A percentile compares a stretch with the other conserved stretches of the same genome.
Evolutionary conservation across 140 eudicot genomes (phyloP).

Genomic region (Ambrosia hybrid): DNA sequence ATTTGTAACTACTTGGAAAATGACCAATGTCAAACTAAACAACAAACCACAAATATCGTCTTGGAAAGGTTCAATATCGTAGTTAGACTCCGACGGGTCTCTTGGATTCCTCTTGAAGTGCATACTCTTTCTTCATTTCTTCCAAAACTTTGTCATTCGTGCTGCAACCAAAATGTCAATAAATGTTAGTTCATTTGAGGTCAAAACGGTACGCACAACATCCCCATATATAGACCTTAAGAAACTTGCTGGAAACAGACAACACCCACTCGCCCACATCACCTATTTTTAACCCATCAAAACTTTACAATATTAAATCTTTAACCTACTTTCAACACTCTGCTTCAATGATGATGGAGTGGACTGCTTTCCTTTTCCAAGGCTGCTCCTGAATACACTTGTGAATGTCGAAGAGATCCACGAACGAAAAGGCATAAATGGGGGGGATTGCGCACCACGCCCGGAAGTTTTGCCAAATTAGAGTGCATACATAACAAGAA

Average conservation of each 20-base stretch:
- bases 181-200: neutral
- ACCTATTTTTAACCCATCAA: neutral
- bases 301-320: neutral
- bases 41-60: neutral
- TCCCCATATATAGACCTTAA: neutral
- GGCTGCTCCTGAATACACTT: too few species aligned
- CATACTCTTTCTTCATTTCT: slow-evolving; percentile 83
- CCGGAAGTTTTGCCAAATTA: too few species aligned
- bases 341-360: neutral
- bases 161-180: slow-evolving; percentile 38
- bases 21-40: neutral
- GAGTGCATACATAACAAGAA: too few species aligned
- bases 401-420: too few species aligned
- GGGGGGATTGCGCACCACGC: too few species aligned
- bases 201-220: neutral
- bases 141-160: slow-evolving; percentile 82
- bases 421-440: too few species aligned
- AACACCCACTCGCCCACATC: neutral
- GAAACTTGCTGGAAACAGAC: neutral
- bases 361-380: too few species aligned
- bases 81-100: slow-evolving; percentile 41
- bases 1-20: neutral
- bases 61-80: neutral
- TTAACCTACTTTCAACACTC: neutral
- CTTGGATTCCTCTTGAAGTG: slow-evolving; percentile 64